A percentile compares a stretch with the other conserved stretches of the same genome.
These are phyloP conservation scores for Podaxis sp. DNA, from an alignment of 768 basidiomycete species.

Conservation along the genomic window DNA sequence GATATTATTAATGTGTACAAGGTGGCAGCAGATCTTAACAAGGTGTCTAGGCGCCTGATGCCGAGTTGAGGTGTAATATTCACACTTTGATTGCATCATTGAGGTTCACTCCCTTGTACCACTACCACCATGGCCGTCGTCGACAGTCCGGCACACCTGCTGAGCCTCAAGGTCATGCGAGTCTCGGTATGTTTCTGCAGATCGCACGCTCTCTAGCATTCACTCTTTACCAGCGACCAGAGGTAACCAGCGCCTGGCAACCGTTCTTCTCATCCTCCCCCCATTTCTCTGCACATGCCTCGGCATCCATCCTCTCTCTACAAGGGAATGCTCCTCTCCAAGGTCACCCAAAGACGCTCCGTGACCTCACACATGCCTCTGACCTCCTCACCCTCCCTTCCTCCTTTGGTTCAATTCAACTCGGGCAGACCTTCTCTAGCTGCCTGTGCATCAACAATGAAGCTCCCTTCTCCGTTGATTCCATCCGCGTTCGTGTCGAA, in stretches of 20 bases:
- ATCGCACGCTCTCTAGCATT: conserved; percentile 14
- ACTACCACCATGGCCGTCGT: conserved; percentile 27
- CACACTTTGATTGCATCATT: not conserved
- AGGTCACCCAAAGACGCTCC: conserved; percentile 80
- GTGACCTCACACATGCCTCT: conserved; percentile 77
- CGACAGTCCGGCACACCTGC: conserved; percentile 62
- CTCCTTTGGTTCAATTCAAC: conserved; percentile 82
- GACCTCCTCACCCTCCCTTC: conserved; percentile 80
- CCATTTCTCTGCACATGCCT: conserved; percentile 78
- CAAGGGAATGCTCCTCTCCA: conserved; percentile 70
- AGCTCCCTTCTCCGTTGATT: conserved; percentile 58
- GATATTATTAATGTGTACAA: no score
- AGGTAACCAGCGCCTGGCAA: conserved; percentile 75
- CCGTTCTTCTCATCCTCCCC: conserved; percentile 82
- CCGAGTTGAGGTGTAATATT: no score
- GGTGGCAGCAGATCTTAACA: no score
- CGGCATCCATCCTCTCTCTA: conserved; percentile 73
- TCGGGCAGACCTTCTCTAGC: conserved; percentile 87
- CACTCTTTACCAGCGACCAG: conserved; percentile 55
- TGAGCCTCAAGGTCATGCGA: conserved; percentile 87
- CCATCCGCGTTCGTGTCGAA: conserved; percentile 70
- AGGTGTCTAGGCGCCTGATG: no score
- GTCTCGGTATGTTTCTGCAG: conserved; percentile 56
- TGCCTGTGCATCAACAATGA: conserved; percentile 85
- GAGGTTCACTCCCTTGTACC: not conserved